These are phyloP conservation scores for Cerrena zonata DNA, from an alignment of 1,284 basidiomycete genomes.

Conservation along the genomic window DNA sequence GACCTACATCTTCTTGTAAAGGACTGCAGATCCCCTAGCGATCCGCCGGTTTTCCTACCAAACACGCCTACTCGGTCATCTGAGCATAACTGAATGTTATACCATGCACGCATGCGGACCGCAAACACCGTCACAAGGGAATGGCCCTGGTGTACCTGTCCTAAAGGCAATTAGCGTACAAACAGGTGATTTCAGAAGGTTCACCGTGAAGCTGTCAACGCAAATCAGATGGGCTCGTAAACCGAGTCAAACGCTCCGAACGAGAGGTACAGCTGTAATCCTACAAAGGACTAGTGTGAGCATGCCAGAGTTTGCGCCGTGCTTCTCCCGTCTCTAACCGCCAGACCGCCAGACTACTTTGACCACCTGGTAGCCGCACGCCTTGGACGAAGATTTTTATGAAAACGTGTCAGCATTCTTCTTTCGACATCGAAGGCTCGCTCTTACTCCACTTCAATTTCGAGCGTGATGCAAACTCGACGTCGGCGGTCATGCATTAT, in stretches of 20 bases:
- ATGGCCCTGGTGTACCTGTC: background rate
- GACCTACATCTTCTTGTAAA: conserved; percentile 4
- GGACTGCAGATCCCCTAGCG: background rate
- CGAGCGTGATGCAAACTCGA: background rate
- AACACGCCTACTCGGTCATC: background rate
- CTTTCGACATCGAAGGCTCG: background rate
- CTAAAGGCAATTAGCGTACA: background rate
- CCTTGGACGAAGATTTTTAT: background rate
- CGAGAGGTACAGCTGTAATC: background rate
- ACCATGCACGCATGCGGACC: background rate
- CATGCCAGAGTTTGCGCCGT: background rate
- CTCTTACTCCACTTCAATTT: background rate
- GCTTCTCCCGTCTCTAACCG: background rate
- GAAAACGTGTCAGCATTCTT: background rate
- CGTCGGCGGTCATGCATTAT: background rate
- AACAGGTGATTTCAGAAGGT: background rate
- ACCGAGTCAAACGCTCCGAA: background rate
- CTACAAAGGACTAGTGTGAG: background rate
- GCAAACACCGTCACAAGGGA: background rate
- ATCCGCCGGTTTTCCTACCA: background rate
- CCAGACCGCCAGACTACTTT: background rate
- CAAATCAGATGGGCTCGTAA: background rate
- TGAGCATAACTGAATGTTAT: background rate
- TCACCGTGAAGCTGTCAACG: background rate
- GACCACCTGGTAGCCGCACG: background rate